phyloP scores from a whole-genome alignment of 331 rosid species.

The Acacia concinna region DNA sequence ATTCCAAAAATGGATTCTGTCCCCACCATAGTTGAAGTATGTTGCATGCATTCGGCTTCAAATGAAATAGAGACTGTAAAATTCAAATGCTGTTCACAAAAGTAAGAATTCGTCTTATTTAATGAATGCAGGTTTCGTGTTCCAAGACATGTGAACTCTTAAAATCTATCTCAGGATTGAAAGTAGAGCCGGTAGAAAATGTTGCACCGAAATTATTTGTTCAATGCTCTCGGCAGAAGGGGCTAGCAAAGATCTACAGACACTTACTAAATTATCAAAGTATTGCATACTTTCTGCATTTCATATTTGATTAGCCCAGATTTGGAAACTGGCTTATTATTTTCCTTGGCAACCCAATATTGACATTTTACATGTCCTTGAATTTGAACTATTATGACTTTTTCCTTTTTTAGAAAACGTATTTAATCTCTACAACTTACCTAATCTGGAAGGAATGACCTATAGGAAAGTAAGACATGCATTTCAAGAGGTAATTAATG shows the following conservation, averaged over 20 bases:
- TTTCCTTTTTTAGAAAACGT: slow-evolving; percentile 76
- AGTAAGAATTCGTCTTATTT: slow-evolving; percentile 24
- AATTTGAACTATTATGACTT: slow-evolving; percentile 36
- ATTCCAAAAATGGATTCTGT: slow-evolving; percentile 78
- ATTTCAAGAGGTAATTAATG: slow-evolving; percentile 64
- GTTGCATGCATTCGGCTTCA: slow-evolving; percentile 28
- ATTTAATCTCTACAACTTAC: slow-evolving; percentile 71
- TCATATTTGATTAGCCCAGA: background rate
- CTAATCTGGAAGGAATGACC: slow-evolving; percentile 64
- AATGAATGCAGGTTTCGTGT: slow-evolving; percentile 82
- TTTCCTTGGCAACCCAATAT: background rate
- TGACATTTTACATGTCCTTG: slow-evolving; percentile 15
- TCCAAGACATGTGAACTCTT: slow-evolving; percentile 81
- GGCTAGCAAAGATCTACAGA: slow-evolving; percentile 92
- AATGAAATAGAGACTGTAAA: slow-evolving; percentile 1
- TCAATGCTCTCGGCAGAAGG: slow-evolving; percentile 98
- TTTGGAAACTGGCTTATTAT: slow-evolving; percentile 1
- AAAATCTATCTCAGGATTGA: slow-evolving; percentile 81
- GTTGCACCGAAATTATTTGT: slow-evolving; percentile 93
- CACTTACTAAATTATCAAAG: slow-evolving; percentile 94
- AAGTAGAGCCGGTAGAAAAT: slow-evolving; percentile 89
- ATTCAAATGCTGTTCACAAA: background rate
- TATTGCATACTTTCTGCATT: slow-evolving; percentile 37
- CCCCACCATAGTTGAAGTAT: slow-evolving; percentile 93
- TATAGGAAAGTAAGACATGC: slow-evolving; percentile 66